Conservation (phyloP, 495 filamentous ascomycete genomes). For the Symbiotaphrina buchneri region DNA sequence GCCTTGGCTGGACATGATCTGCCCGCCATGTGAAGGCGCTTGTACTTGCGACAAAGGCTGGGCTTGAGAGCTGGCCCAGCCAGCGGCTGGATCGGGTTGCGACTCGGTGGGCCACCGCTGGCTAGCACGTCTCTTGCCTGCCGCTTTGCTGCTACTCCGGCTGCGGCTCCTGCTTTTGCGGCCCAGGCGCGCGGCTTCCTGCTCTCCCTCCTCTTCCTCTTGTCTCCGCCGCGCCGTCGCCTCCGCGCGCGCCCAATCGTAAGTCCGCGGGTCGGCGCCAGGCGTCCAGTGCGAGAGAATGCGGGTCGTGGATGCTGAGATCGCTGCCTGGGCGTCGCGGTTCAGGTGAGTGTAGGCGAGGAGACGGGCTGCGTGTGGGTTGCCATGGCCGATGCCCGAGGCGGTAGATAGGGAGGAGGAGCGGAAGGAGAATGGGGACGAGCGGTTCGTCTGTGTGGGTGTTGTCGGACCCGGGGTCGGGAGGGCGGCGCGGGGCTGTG, state of each 20-base stretch:
- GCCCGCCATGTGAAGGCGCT: not conserved
- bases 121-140: not conserved
- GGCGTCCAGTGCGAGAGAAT: constrained; percentile 4
- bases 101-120: no score
- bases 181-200: no score
- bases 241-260: constrained; percentile 1
- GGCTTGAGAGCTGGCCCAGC: no score
- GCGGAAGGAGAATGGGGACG: not conserved
- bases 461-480: no score
- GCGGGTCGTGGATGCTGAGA: constrained; percentile 1
- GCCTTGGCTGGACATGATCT: no score
- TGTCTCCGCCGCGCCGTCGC: not conserved
- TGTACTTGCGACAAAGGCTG: not conserved
- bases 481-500: not conserved
- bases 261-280: constrained; percentile 1
- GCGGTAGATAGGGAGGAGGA: constrained; percentile 1
- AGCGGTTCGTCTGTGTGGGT: not conserved
- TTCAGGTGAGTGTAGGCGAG: constrained; percentile 1
- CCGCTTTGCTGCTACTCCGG: not conserved
- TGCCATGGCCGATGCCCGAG: not conserved
- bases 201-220: no score
- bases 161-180: not conserved
- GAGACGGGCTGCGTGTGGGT: constrained; percentile 1
- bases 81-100: no score
- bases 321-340: not conserved